These are phyloP conservation scores for Agrocybe pediades DNA, from an alignment of 768 basidiomycete species.

Conservation along the genomic window DNA sequence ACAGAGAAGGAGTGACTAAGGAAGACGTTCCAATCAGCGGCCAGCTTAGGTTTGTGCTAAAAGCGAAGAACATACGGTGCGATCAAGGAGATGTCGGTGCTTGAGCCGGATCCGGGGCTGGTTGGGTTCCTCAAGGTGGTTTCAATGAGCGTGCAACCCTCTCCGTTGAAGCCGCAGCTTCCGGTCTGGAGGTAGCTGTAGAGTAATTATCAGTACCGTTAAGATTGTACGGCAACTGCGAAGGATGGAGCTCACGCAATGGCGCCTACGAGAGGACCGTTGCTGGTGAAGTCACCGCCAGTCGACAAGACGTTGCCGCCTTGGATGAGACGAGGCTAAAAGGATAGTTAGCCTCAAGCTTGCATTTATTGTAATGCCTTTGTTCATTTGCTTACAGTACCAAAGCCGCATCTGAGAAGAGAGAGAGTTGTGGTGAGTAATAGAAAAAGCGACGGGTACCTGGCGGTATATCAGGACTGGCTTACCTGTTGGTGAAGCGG, in stretches of 20 bases:
- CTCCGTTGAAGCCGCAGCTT: constrained; percentile 32
- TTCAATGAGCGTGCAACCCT: constrained; percentile 32
- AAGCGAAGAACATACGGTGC: constrained; percentile 34
- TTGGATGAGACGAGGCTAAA: constrained; percentile 32
- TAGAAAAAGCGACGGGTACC: not conserved
- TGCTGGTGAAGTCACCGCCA: constrained; percentile 14
- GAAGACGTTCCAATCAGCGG: not conserved
- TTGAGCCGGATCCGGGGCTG: constrained; percentile 15
- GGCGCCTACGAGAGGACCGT: constrained; percentile 27
- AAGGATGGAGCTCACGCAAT: constrained; percentile 30
- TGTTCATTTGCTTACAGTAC: constrained; percentile 26
- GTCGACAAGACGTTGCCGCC: constrained; percentile 22
- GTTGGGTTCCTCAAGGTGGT: constrained; percentile 33
- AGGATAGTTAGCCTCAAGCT: not conserved
- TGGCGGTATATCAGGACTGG: constrained; percentile 18
- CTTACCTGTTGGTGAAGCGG: constrained; percentile 38
- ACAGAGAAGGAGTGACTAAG: constrained; percentile 39
- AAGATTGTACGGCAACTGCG: not conserved
- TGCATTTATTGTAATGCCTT: not conserved
- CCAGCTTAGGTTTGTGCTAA: not conserved
- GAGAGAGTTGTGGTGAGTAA: not conserved
- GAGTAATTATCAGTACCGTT: not conserved
- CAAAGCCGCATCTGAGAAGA: constrained; percentile 31
- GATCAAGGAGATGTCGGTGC: constrained; percentile 30
- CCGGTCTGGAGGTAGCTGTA: not conserved